Percentiles rank a stretch among this genome's conserved stretches.
These are phyloP conservation scores for Luvunga scandens DNA, from an alignment of 345 rosid species.

Conservation along the genomic window DNA sequence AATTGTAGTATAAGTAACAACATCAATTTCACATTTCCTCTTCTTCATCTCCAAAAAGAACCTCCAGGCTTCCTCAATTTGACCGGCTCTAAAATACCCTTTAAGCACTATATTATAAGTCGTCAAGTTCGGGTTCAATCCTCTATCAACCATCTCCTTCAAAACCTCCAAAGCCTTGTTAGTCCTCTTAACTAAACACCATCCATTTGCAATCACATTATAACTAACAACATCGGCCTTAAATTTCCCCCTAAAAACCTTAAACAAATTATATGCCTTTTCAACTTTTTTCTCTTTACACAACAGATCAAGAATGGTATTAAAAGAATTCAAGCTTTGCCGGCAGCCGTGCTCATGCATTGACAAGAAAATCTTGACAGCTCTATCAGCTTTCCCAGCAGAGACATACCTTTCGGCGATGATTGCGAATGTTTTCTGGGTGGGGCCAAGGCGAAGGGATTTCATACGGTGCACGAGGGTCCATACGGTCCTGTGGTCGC, in stretches of 20 bases:
- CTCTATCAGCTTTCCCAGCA: conserved; percentile 70
- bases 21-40: conserved; percentile 71
- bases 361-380: conserved; percentile 64
- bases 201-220: conserved; percentile 77
- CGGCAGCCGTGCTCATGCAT: conserved; percentile 82
- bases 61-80: conserved; percentile 73
- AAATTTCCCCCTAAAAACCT: conserved; percentile 57
- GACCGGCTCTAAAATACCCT: conserved; percentile 79
- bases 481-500: conserved; percentile 47
- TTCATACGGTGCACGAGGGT: conserved; percentile 65
- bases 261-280: conserved; percentile 71
- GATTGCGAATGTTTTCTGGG: conserved; percentile 68
- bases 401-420: conserved; percentile 72
- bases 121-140: conserved; percentile 55
- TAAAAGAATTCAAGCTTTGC: conserved; percentile 74
- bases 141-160: conserved; percentile 81
- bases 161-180: conserved; percentile 72
- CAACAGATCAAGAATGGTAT: conserved; percentile 74
- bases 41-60: conserved; percentile 90
- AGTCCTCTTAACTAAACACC: conserved; percentile 86
- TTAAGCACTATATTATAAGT: conserved; percentile 76
- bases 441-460: conserved; percentile 59
- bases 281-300: conserved; percentile 73
- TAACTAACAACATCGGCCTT: conserved; percentile 71
- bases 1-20: conserved; percentile 71